Conservation (phyloP, 108 stramenopile species). For the Skeletonema tropicum region DNA sequence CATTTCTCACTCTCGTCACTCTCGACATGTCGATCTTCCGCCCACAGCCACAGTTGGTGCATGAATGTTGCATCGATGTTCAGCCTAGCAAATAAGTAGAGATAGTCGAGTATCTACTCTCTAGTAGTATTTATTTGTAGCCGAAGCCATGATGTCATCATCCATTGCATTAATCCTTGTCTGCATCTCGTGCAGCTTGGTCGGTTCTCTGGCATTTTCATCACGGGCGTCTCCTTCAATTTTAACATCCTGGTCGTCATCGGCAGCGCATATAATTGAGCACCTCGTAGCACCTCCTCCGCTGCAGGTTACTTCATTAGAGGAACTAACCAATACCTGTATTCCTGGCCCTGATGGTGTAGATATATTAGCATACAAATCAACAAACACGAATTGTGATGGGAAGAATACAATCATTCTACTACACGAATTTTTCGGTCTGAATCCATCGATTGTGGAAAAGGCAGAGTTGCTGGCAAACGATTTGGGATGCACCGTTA, state of each 20-base stretch:
- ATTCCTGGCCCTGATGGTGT: constrained; percentile 3
- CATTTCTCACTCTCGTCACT: no score
- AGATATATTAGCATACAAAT: background rate
- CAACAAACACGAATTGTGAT: background rate
- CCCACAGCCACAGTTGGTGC: no score
- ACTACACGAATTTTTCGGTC: constrained; percentile 41
- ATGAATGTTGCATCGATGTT: no score
- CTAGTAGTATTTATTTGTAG: no score
- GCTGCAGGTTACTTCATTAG: background rate
- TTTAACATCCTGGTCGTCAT: background rate
- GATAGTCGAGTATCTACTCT: no score
- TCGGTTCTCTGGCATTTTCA: background rate
- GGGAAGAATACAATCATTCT: constrained; percentile 10
- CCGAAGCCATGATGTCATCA: background rate
- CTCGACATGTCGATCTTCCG: no score
- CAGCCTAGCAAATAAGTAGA: no score
- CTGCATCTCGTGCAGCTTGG: background rate
- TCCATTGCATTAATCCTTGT: background rate
- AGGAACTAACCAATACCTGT: background rate
- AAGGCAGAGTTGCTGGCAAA: constrained; percentile 14
- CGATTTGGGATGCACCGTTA: constrained; percentile 25
- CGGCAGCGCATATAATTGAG: background rate
- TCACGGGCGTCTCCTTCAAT: background rate
- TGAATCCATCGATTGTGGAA: constrained; percentile 21
- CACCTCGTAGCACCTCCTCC: background rate